phyloP scores from a whole-genome alignment of 2,329 filamentous ascomycete species.

The Neonectria hederae region DNA sequence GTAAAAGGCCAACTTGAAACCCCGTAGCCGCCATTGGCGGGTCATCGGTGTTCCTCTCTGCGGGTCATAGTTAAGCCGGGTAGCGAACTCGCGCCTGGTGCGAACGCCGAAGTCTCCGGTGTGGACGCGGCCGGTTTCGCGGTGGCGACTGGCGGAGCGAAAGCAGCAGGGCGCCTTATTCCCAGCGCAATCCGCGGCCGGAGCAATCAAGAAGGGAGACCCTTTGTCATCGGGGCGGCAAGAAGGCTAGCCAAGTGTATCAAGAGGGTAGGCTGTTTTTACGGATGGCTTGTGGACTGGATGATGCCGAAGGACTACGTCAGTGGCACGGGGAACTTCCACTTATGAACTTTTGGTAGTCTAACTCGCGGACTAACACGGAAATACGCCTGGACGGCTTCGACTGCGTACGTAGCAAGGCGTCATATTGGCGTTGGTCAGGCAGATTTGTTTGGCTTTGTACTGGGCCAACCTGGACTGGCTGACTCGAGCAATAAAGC shows the following conservation, averaged over 20 bases:
- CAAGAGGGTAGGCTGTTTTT: background rate
- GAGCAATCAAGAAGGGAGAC: background rate
- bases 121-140: background rate
- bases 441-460: constrained; percentile 2
- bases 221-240: background rate
- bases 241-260: background rate
- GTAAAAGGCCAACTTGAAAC: background rate
- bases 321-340: constrained; percentile 5
- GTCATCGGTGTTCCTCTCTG: background rate
- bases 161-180: constrained; percentile 6
- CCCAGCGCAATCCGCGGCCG: constrained; percentile 19
- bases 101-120: constrained; percentile 13
- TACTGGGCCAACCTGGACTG: background rate
- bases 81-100: constrained; percentile 1
- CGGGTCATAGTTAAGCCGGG: background rate
- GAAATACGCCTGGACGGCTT: background rate
- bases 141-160: constrained; percentile 8
- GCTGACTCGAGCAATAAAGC: constrained; percentile 14
- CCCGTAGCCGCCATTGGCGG: background rate
- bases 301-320: background rate
- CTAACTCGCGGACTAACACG: background rate
- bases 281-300: background rate
- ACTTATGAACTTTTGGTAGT: background rate
- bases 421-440: constrained; percentile 1
- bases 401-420: background rate